Evolutionary conservation across 2,329 filamentous ascomycete genomes (phyloP), one percentile per base, ranked within the genome.

Genomic region (Lithohypha guttulata): DNA sequence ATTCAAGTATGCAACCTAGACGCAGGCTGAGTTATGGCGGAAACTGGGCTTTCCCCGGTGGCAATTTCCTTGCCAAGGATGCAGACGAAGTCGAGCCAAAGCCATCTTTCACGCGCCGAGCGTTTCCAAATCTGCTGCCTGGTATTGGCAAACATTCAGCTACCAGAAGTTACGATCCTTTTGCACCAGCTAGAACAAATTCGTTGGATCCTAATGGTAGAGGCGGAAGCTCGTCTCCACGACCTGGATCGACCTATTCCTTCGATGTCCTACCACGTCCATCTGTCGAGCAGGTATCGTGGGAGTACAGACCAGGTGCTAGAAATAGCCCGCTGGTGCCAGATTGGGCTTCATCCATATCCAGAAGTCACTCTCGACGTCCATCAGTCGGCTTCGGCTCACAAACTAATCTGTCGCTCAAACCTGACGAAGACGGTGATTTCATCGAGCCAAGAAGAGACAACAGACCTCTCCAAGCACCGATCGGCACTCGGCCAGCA

Each of bases 401-500:
- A 1, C 79, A 81, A 1, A 78, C 72, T 57, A 73, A 74, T 44
- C 59, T 77, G 11, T 65, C 71, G 2, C 61, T 73, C 37, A 56
- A 65, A 25, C 65, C 70, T 19, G 66, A 67, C 53, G 50, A 59
- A n/a, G 64, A 69, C 45, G 68, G 63, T 38, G 61, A 59, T 28
- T 44, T 49, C 13, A 40, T 52, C 20, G 48, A 52, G 32, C 47
- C 48, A 8, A 42, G 44, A 15, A 68, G 63, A 28, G 64, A 68
- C 30, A 62, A 60, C 23, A 68, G 69, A 4, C 69, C 71, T 19
- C 63, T 73, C 2, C 72, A 77, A 44, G 73, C 73, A 3, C 75
- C 75, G 1, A 95, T 96, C 49, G 89, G 89, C 17, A 93, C 84
- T 32, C 77, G 79, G 2, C 84, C 81, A 58, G 58, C 71, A 53